phyloP scores from a whole-genome alignment of 768 basidiomycete species.

The Macrolepiota albuminosa region DNA sequence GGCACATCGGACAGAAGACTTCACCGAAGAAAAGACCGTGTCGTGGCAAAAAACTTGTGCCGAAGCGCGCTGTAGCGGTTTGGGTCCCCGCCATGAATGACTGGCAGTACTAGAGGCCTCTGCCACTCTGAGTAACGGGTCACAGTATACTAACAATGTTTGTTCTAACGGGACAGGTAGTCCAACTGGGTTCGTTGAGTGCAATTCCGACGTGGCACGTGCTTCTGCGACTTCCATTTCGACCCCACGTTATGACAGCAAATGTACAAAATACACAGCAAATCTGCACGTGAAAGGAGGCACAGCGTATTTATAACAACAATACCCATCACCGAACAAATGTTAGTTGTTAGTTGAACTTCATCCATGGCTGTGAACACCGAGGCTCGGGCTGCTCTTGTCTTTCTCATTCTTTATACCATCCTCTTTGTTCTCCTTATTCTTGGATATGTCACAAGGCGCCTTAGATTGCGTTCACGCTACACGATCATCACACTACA shows the following conservation, averaged over 20 bases:
- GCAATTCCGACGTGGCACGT: background rate
- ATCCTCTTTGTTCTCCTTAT: conserved; percentile 26
- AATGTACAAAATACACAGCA: background rate
- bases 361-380: conserved; percentile 15
- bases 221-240: background rate
- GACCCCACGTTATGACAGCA: background rate
- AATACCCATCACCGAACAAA: background rate
- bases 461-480: conserved; percentile 25
- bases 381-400: conserved; percentile 27
- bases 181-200: no score
- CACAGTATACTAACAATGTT: no score
- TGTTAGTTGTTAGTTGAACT: background rate
- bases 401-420: conserved; percentile 29
- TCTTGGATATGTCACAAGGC: conserved; percentile 21
- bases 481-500: conserved; percentile 29
- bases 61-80: no score
- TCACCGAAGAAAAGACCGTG: background rate
- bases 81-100: no score
- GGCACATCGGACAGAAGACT: no score
- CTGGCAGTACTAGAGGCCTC: no score
- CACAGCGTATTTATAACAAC: background rate
- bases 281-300: background rate
- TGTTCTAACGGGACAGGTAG: no score
- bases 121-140: no score
- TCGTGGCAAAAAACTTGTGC: background rate